A percentile compares a stretch with the other conserved stretches of the same genome.
phyloP scores from a whole-genome alignment of 495 filamentous ascomycete species.

The Lophiotrema nucula region DNA sequence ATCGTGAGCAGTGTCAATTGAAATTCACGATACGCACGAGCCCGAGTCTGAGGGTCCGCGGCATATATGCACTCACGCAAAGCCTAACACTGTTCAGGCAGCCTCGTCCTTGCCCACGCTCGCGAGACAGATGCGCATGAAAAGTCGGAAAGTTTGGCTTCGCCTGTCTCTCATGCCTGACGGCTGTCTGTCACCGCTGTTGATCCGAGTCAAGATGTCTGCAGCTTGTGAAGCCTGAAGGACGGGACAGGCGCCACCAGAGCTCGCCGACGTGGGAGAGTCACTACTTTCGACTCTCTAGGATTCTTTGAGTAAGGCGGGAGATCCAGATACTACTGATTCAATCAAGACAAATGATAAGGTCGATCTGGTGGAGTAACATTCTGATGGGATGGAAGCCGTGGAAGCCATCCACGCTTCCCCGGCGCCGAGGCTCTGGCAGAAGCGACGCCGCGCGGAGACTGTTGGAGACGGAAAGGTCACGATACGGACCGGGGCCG shows the following conservation, averaged over 20 bases:
- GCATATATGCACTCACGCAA: neutral
- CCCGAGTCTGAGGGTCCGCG: slow-evolving; percentile 13
- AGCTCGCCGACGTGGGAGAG: slow-evolving; percentile 6
- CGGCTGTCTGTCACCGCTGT: neutral
- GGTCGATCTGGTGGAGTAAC: slow-evolving; percentile 30
- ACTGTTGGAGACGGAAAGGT: slow-evolving; percentile 14
- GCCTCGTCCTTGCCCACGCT: neutral
- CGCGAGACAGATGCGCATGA: neutral
- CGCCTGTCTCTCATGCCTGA: no score
- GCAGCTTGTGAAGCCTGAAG: neutral
- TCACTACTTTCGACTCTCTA: no score
- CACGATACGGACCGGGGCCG: slow-evolving; percentile 17
- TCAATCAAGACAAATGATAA: slow-evolving; percentile 28
- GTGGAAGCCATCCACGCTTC: slow-evolving; percentile 32
- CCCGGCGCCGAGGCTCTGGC: slow-evolving; percentile 31
- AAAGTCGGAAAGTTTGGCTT: neutral
- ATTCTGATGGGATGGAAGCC: slow-evolving; percentile 11
- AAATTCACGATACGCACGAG: slow-evolving; percentile 4
- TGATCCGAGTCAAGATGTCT: neutral
- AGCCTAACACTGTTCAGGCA: neutral
- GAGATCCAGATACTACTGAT: slow-evolving; percentile 17
- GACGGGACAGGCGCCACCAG: neutral
- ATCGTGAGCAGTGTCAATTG: neutral
- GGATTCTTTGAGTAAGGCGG: no score
- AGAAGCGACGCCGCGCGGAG: slow-evolving; percentile 18